A percentile compares a stretch with the other conserved stretches of the same genome.
Conservation (phyloP, 1,139 yeast species). For the Spathaspora jeffriesii region DNA sequence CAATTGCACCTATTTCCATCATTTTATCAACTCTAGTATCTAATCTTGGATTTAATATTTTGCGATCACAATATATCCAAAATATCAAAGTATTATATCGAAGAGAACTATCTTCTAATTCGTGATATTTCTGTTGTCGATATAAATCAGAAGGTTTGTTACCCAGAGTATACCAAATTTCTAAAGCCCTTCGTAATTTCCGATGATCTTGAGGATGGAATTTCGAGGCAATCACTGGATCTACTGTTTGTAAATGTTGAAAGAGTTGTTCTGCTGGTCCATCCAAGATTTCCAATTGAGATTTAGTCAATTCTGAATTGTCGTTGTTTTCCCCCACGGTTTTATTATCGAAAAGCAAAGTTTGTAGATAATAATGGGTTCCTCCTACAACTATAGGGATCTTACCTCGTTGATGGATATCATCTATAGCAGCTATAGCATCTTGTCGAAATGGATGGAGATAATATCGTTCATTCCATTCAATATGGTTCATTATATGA, state of each 20-base stretch:
- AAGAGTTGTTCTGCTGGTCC: constrained; percentile 57
- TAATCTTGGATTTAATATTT: constrained; percentile 58
- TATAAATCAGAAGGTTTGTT: constrained; percentile 72
- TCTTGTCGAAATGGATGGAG: constrained; percentile 82
- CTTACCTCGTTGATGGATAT: constrained; percentile 70
- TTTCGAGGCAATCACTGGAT: constrained; percentile 74
- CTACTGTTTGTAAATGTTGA: constrained; percentile 48
- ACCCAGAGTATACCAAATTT: constrained; percentile 71
- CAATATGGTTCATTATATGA: constrained; percentile 83
- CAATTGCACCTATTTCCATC: constrained; percentile 68
- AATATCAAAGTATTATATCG: constrained; percentile 70
- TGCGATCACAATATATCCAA: constrained; percentile 83
- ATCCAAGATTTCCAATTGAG: constrained; percentile 52
- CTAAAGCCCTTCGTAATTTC: constrained; percentile 77
- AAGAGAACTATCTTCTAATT: constrained; percentile 46
- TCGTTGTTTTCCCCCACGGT: constrained; percentile 37
- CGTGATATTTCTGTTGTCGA: constrained; percentile 53
- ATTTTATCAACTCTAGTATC: constrained; percentile 82
- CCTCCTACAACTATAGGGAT: constrained; percentile 94
- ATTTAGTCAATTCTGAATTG: constrained; percentile 23
- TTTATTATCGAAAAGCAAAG: constrained; percentile 69
- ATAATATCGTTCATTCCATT: constrained; percentile 80
- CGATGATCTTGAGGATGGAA: constrained; percentile 93
- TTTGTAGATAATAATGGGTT: constrained; percentile 89
- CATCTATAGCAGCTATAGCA: constrained; percentile 58